Conservation (phyloP, 352 stramenopile species). For the Globisporangium rhizosaccharum region DNA sequence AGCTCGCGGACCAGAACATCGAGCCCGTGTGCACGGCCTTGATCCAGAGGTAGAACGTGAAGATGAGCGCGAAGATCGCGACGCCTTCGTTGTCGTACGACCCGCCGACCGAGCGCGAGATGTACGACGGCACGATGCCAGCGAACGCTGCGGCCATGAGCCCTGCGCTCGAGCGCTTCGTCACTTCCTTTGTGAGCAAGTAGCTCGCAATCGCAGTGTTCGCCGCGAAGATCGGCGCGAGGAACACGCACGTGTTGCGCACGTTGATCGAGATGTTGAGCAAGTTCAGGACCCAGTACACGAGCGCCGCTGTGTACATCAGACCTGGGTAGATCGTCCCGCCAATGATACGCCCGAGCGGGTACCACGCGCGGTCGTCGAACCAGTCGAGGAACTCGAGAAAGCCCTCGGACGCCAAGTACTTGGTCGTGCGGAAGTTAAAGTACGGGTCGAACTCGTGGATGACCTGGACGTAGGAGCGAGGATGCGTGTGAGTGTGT, state of each 20-base stretch:
- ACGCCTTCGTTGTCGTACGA: conserved; percentile 99
- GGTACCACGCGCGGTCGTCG: conserved; percentile 94
- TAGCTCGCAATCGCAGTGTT: conserved; percentile 88
- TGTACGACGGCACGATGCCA: conserved; percentile 95
- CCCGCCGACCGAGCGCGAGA: conserved; percentile 94
- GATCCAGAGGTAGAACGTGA: conserved; percentile 98
- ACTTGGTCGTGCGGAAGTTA: conserved; percentile 98
- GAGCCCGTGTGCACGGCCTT: conserved; percentile 89
- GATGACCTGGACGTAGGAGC: conserved; percentile 48
- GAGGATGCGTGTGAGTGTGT: background rate
- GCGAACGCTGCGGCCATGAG: conserved; percentile 93
- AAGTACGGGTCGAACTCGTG: conserved; percentile 96
- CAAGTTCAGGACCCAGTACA: conserved; percentile 89
- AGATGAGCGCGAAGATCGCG: conserved; percentile 96
- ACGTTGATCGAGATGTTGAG: conserved; percentile 92
- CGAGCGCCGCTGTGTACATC: conserved; percentile 86
- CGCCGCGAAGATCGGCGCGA: conserved; percentile 87
- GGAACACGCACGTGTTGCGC: conserved; percentile 90
- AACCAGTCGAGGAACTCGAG: conserved; percentile 98
- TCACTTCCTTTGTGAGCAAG: conserved; percentile 89
- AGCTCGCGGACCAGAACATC: conserved; percentile 79
- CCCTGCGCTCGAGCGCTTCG: conserved; percentile 81
- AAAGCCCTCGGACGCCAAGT: conserved; percentile 91
- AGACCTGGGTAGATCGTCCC: conserved; percentile 92
- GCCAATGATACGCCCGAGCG: conserved; percentile 89